These are phyloP conservation scores for Saturnispora besseyi DNA, from an alignment of 805 yeast species.

Conservation along the genomic window DNA sequence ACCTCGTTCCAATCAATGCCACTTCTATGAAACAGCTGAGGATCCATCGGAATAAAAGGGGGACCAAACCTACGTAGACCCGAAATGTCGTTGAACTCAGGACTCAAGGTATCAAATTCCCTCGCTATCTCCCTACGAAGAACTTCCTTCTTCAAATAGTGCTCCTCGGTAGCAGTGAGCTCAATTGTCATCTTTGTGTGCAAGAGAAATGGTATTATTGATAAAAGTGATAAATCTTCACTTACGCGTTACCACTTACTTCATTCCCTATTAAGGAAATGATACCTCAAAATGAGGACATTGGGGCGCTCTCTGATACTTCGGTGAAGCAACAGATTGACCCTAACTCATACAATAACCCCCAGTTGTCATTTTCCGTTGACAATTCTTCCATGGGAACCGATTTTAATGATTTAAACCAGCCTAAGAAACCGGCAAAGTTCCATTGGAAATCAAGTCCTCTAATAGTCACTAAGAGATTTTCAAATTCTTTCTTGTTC, in stretches of 20 bases:
- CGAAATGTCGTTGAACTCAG: constrained; percentile 41
- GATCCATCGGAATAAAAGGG: constrained; percentile 55
- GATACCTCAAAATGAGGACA: neutral
- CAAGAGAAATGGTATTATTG: neutral
- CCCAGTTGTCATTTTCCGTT: neutral
- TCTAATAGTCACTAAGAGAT: constrained; percentile 1
- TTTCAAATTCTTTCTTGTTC: neutral
- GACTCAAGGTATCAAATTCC: constrained; percentile 50
- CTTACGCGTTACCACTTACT: neutral
- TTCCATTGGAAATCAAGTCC: neutral
- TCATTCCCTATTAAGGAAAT: neutral
- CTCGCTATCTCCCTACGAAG: constrained; percentile 49
- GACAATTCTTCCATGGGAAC: neutral
- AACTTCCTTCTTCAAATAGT: constrained; percentile 77
- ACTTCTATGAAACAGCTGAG: constrained; percentile 25
- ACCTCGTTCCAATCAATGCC: constrained; percentile 13
- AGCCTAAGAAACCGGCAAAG: neutral
- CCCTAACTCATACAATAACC: neutral
- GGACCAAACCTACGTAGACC: constrained; percentile 66
- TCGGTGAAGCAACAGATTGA: neutral
- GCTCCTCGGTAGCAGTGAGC: constrained; percentile 64
- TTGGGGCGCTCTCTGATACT: neutral
- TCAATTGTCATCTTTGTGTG: neutral
- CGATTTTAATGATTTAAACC: neutral
- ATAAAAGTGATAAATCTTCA: neutral